A percentile compares a stretch with the other conserved stretches of the same genome.
Evolutionary conservation across 2,329 filamentous ascomycete genomes (phyloP).

Genomic region (Fusarium virguliforme): DNA sequence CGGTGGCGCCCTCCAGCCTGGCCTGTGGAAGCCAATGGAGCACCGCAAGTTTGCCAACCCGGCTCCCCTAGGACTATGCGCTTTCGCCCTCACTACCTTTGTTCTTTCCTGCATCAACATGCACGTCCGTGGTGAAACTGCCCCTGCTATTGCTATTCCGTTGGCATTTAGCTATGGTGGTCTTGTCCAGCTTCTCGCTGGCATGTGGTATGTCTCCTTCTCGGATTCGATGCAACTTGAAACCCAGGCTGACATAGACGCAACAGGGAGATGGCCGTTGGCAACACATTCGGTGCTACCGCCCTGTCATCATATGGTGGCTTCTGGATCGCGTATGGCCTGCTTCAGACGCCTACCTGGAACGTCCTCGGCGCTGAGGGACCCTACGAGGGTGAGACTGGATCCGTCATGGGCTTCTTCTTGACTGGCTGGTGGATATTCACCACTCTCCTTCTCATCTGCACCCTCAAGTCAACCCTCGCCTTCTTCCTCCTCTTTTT

Average conservation of each 20-base stretch:
- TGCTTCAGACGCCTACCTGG: conserved; percentile 80
- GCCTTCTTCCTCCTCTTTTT: conserved; percentile 86
- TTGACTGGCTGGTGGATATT: conserved; percentile 89
- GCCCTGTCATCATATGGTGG: conserved; percentile 86
- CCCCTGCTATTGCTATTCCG: conserved; percentile 78
- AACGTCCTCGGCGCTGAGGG: conserved; percentile 65
- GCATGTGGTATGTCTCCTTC: conserved; percentile 81
- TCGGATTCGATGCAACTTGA: background rate
- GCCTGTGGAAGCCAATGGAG: conserved; percentile 74
- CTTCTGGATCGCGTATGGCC: conserved; percentile 85
- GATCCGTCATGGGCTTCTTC: conserved; percentile 80
- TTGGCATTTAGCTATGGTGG: conserved; percentile 84
- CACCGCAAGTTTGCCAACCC: conserved; percentile 85
- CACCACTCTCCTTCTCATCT: conserved; percentile 80
- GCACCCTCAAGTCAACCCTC: conserved; percentile 83
- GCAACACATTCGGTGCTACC: conserved; percentile 89
- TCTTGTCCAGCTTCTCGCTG: conserved; percentile 80
- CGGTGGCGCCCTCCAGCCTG: conserved; percentile 82
- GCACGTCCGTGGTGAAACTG: conserved; percentile 71
- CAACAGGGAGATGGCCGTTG: conserved; percentile 85
- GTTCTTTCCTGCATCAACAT: conserved; percentile 84
- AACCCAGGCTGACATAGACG: conserved; percentile 20
- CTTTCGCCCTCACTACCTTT: conserved; percentile 88
- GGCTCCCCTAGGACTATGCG: conserved; percentile 81
- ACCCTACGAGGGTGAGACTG: conserved; percentile 63